A percentile compares a stretch with the other conserved stretches of the same genome.
These are phyloP conservation scores for Diaporthe sp. DNA, from an alignment of 2,329 filamentous ascomycete genomes.

Conservation along the genomic window DNA sequence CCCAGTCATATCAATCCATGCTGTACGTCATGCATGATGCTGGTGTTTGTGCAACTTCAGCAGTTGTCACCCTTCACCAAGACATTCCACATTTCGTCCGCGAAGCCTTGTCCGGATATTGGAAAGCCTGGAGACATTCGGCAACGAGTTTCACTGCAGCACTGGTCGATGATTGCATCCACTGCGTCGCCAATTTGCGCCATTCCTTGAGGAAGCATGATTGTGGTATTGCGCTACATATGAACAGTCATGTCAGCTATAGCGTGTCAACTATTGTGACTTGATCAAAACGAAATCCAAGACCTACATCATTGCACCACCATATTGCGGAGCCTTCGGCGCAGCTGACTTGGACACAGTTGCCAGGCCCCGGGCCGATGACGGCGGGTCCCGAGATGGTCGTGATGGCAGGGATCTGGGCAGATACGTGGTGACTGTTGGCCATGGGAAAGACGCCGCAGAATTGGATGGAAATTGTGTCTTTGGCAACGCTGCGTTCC, in stretches of 20 bases:
- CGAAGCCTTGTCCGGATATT: neutral
- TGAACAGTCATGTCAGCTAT: neutral
- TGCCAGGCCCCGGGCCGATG: neutral
- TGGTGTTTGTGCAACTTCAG: neutral
- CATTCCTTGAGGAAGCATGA: neutral
- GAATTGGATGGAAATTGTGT: neutral
- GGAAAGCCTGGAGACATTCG: neutral
- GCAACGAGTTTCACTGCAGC: neutral
- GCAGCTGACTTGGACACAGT: neutral
- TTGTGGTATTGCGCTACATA: neutral
- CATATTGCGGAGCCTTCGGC: neutral
- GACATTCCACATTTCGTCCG: neutral
- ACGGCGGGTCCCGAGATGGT: neutral
- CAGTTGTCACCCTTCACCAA: neutral
- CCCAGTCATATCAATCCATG: neutral
- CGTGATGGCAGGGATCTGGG: neutral
- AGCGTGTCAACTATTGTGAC: neutral
- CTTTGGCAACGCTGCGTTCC: neutral
- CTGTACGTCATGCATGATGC: neutral
- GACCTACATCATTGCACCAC: constrained; percentile 5
- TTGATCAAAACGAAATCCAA: neutral
- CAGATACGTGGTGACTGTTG: neutral
- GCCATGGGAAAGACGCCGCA: neutral
- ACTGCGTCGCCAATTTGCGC: neutral
- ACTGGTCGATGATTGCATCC: neutral